These are phyloP conservation scores for Apiospora marii DNA, from an alignment of 2,329 filamentous ascomycete genomes.

Conservation along the genomic window DNA sequence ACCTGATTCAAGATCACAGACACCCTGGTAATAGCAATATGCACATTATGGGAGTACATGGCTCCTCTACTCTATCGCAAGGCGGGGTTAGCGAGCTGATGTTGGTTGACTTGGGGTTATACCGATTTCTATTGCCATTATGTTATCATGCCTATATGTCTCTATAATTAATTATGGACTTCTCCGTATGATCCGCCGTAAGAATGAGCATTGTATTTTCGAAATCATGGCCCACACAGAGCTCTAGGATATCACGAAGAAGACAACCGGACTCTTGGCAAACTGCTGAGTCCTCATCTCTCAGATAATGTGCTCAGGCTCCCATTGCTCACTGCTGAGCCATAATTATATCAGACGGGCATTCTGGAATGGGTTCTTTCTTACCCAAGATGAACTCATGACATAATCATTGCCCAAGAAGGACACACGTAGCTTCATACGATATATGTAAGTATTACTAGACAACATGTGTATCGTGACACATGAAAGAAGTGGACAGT, in stretches of 20 bases:
- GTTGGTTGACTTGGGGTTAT: neutral
- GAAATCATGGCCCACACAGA: neutral
- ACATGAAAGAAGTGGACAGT: neutral
- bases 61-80: neutral
- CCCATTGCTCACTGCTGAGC: neutral
- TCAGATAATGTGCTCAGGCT: constrained; percentile 2
- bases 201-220: neutral
- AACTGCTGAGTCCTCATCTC: neutral
- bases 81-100: neutral
- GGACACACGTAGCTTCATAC: neutral
- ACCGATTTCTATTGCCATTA: neutral
- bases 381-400: neutral
- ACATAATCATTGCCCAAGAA: constrained; percentile 5
- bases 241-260: neutral
- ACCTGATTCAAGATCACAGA: neutral
- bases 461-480: constrained; percentile 17
- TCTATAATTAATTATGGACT: neutral
- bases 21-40: neutral
- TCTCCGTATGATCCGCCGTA: neutral
- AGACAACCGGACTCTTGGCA: neutral
- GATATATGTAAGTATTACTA: constrained; percentile 14
- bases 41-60: no score
- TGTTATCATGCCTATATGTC: neutral
- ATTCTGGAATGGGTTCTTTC: neutral
- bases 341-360: neutral